Evolutionary conservation across 108 stramenopile genomes (phyloP), one percentile per base, ranked within the genome.

Genomic region (Epipyxis sp.): DNA sequence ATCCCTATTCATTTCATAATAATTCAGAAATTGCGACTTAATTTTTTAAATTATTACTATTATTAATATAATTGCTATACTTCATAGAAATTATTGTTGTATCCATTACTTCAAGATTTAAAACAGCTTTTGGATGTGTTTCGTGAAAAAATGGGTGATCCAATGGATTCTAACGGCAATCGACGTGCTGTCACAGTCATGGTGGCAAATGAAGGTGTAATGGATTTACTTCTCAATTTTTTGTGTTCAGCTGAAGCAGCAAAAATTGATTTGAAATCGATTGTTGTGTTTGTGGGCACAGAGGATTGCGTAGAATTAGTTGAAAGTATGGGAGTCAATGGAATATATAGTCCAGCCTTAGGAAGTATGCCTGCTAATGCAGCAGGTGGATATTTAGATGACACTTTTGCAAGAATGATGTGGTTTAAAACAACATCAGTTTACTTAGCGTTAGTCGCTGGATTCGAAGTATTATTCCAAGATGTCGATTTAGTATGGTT

Each of bases 401-500:
- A 0, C 0, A 27, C 69, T 3, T 78, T 78, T 34, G 32, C 44
- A 0, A 25, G 78, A 1, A 78, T 78, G 78, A 78, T 78, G 78
- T 78, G 78, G 78, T 59, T 59, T 44, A 78, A 78, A 65, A 40
- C 59, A 1, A 59, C 78, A 16, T 29, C 59, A 29, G 78, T 78
- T 29, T 78, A 69, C 59, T 3, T 68, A 16, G 29, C 59, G 27
- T 0, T 78, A 1, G 0, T 0, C 20, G 0, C 62, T 2, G 62
- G 62, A 3, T 59, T 35, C 78, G 6, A 78, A 27, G 78, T 69
- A 13, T 45, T 78, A 1, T 78, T 78, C 69, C 78, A 78, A 46
- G 78, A 78, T 65, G 69, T 59, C 27, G 78, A 78, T 67, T 10
- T 78, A 39, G 78, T 78, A 25, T 78, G 78, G 78, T 40, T 78